Conservation (phyloP, 169 alveolate genomes). For the Plasmodium gonderi region DNA sequence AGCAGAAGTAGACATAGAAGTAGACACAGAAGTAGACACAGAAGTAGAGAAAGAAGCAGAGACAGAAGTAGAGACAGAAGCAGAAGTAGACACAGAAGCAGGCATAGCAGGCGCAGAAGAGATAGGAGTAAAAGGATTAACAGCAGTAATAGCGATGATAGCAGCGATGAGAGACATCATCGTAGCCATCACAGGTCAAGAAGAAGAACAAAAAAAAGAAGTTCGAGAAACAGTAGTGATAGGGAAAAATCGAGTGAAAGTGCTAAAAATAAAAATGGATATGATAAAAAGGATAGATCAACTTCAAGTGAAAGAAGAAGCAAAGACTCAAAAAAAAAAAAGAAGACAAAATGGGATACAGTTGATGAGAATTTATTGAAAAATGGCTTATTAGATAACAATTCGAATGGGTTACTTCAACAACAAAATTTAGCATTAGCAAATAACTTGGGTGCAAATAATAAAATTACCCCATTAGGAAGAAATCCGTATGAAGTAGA, state of each 20-base stretch:
- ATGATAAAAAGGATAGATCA: conserved; percentile 34
- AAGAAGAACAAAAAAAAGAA: conserved; percentile 24
- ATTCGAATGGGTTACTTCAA: conserved; percentile 23
- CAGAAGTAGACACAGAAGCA: conserved; percentile 17
- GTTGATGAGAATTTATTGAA: conserved; percentile 64
- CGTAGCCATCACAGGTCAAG: not conserved
- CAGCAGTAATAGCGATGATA: conserved; percentile 11
- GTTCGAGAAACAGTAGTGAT: conserved; percentile 39
- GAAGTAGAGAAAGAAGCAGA: conserved; percentile 30
- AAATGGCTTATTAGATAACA: conserved; percentile 24
- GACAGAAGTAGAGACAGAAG: not conserved
- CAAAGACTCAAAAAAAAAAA: conserved; percentile 23
- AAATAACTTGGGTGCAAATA: conserved; percentile 9
- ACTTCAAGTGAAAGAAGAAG: conserved; percentile 23
- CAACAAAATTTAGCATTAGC: conserved; percentile 17
- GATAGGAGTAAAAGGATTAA: conserved; percentile 15
- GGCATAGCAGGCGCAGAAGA: conserved; percentile 14
- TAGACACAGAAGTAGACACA: conserved; percentile 16
- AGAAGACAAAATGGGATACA: conserved; percentile 73
- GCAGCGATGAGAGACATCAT: conserved; percentile 43
- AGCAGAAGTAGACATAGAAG: conserved; percentile 13
- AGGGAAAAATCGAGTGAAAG: conserved; percentile 27
- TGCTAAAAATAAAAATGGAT: not conserved
- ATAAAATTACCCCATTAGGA: conserved; percentile 5
- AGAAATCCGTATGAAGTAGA: conserved; percentile 75